phyloP scores from a whole-genome alignment of 1,284 basidiomycete genomes.

The Trichosporon asahii region DNA sequence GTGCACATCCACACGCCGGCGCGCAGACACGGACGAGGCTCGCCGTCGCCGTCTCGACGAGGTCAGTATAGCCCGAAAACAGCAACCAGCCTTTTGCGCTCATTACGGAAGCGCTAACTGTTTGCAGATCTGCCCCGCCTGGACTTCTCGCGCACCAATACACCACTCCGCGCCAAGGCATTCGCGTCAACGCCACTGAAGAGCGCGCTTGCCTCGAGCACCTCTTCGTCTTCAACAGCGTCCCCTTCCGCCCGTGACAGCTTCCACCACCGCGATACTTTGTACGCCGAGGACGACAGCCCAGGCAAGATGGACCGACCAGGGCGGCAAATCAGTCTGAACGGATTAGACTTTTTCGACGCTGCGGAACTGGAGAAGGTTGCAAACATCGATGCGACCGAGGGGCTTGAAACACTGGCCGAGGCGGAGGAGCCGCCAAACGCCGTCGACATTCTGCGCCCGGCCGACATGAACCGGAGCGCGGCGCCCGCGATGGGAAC shows the following conservation, averaged over 20 bases:
- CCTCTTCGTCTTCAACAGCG: neutral
- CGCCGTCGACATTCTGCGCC: neutral
- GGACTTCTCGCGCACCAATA: conserved; percentile 14
- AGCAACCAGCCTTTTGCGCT: neutral
- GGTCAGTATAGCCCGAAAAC: neutral
- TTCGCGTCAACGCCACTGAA: conserved; percentile 14
- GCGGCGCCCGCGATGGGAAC: neutral
- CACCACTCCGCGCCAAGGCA: conserved; percentile 15
- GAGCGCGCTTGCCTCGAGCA: neutral
- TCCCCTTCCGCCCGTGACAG: neutral
- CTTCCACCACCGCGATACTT: neutral
- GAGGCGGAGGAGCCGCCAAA: neutral
- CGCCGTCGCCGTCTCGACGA: conserved; percentile 2
- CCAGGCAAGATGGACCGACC: neutral
- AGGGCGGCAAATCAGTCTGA: conserved; percentile 20
- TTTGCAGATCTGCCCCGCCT: conserved; percentile 13
- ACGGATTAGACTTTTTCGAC: conserved; percentile 11
- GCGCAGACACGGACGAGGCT: neutral
- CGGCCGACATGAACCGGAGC: neutral
- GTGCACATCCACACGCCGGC: conserved; percentile 1
- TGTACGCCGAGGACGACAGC: neutral
- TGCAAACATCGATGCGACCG: conserved; percentile 2
- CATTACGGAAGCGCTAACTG: neutral
- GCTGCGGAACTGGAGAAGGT: conserved; percentile 3
- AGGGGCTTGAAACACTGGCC: neutral